Conservation (phyloP, 108 stramenopile genomes). For the Epipyxis sp. region DNA sequence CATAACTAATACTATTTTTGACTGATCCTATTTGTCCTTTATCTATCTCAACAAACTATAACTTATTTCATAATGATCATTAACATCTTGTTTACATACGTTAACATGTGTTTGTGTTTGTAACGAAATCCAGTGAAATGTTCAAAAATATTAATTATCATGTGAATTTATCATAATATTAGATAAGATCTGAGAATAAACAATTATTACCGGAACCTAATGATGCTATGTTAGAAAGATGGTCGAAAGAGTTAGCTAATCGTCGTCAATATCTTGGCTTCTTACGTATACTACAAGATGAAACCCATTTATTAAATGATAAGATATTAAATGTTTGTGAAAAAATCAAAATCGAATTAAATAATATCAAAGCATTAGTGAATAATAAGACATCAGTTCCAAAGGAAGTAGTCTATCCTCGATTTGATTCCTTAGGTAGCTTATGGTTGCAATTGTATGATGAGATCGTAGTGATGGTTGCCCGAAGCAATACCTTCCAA, state of each 20-base stretch:
- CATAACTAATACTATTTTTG: too few relatives aligned
- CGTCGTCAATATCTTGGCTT: conserved; percentile 59
- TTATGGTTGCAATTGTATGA: conserved; percentile 49
- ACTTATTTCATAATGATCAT: too few relatives aligned
- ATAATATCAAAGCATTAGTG: conserved; percentile 45
- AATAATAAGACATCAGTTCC: conserved; percentile 51
- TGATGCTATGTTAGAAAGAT: conserved; percentile 41
- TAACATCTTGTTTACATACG: too few relatives aligned
- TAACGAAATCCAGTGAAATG: too few relatives aligned
- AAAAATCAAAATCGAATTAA: conserved; percentile 24
- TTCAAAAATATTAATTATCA: too few relatives aligned
- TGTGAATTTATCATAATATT: too few relatives aligned
- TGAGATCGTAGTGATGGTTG: conserved; percentile 40
- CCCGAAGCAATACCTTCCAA: conserved; percentile 32
- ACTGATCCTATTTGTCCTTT: too few relatives aligned
- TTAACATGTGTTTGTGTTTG: too few relatives aligned
- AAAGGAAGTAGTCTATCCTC: conserved; percentile 64
- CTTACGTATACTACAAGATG: conserved; percentile 53
- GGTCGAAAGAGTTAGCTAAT: conserved; percentile 62
- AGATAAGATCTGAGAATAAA: too few relatives aligned
- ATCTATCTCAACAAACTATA: too few relatives aligned
- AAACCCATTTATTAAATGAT: conserved; percentile 35
- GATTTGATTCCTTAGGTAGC: conserved; percentile 54
- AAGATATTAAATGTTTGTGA: conserved; percentile 40
- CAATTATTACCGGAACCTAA: too few relatives aligned